Evolutionary conservation across 805 yeast genomes (phyloP), one percentile per base, ranked within the genome.

Genomic region (Suhomyces sp.): DNA sequence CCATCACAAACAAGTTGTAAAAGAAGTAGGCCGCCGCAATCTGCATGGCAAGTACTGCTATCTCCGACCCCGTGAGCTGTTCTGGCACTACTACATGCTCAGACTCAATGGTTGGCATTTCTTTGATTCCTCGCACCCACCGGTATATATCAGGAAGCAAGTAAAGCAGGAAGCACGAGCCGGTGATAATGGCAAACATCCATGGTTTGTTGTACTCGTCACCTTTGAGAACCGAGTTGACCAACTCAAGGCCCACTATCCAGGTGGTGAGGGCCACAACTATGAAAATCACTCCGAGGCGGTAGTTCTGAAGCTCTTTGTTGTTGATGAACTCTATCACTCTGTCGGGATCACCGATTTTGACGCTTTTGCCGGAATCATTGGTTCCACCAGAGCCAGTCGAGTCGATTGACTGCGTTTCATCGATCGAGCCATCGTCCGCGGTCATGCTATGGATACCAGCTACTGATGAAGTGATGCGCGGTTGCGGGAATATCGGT

Each of bases 181-280:
- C 84, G n/a, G 79, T 75, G 36, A 79, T 57, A 41, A 76, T 72
- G 0, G 83, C 71, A 47, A 79, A 69, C 56, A 81, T 66, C 36
- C 75, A 63, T 4, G 86, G 85, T 54, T 80, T 82, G 35, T 68
- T 71, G 58, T 74, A 81, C 10, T 71, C 73, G 23, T 72, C 78
- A 27, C 76, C 77, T 54, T 81, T 81, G 54, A 80, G 64, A n/a
- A 79, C 77, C 4, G 68, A 61, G 55, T 79, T 81, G 45, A 78
- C 78, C 55, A 81, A 54, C 56, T 81, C 84, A 17, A 78, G 66
- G 0, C 83, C 81, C 3, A 72, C 50, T 36, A 81, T 72, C 84
- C 85, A 81, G 0, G 81, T 70, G 7, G 67, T 51, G 7, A 81
- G 70, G 1, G 79, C 77, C 4, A 78, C 48, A 8, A 73, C 60